Evolutionary conservation across 352 stramenopile species (phyloP).

Genomic region (Phytopythium ostracodes): DNA sequence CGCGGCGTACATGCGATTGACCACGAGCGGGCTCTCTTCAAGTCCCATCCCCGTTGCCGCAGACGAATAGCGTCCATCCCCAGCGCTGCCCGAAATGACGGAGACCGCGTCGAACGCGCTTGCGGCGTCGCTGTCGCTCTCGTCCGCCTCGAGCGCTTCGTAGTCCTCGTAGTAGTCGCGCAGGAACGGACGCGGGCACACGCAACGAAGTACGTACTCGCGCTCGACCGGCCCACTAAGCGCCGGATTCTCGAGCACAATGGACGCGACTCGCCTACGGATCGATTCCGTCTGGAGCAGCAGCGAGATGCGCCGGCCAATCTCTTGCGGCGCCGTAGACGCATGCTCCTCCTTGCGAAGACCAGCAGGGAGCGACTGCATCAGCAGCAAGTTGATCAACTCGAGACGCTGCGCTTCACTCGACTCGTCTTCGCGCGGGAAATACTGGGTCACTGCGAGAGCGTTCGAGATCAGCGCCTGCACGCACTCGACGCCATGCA

Average conservation of each 20-base stretch:
- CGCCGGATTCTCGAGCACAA: constrained; percentile 46
- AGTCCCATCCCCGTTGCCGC: constrained; percentile 16
- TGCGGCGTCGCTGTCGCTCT: constrained; percentile 13
- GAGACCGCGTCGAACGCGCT: constrained; percentile 2
- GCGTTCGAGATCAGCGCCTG: constrained; percentile 55
- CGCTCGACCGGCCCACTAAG: constrained; percentile 43
- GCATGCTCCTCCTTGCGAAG: background rate
- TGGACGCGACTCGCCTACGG: constrained; percentile 25
- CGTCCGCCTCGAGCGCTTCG: constrained; percentile 9
- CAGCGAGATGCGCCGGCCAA: constrained; percentile 25
- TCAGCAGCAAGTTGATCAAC: constrained; percentile 36
- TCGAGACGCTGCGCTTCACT: constrained; percentile 11
- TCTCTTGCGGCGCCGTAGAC: background rate
- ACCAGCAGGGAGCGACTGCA: constrained; percentile 15
- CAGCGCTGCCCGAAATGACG: constrained; percentile 1
- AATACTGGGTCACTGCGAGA: constrained; percentile 43
- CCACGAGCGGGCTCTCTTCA: constrained; percentile 61
- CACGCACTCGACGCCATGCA: constrained; percentile 40
- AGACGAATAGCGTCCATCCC: background rate
- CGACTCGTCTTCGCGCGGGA: constrained; percentile 15
- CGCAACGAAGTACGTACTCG: constrained; percentile 76
- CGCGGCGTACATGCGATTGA: constrained; percentile 77
- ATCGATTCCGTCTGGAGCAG: constrained; percentile 32
- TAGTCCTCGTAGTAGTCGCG: constrained; percentile 34
- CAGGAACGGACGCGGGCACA: constrained; percentile 65